Percentiles rank a stretch among this genome's conserved stretches.
These are phyloP conservation scores for Verticillium albo-atrum DNA, from an alignment of 2,329 filamentous ascomycete genomes.

Conservation along the genomic window DNA sequence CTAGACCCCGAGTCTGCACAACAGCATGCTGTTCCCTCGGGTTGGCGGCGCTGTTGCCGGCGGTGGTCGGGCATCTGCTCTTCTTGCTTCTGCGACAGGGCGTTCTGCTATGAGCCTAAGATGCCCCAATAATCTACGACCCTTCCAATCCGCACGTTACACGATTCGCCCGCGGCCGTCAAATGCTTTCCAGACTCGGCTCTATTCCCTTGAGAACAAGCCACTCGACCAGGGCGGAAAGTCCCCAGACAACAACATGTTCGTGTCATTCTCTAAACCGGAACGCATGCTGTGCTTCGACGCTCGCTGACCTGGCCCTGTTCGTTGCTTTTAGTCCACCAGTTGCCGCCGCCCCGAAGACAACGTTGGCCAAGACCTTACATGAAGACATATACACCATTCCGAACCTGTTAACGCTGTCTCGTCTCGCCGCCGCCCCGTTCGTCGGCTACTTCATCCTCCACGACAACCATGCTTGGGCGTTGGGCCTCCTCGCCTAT, in stretches of 20 bases:
- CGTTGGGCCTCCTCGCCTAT: slow-evolving; percentile 84
- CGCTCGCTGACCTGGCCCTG: not conserved
- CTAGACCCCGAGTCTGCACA: not conserved
- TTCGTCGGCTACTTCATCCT: slow-evolving; percentile 85
- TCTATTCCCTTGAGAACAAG: not conserved
- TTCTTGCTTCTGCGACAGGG: not conserved
- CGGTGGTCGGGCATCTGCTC: not conserved
- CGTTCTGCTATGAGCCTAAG: not conserved
- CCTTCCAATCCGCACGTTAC: not conserved
- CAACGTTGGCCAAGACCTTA: slow-evolving; percentile 6
- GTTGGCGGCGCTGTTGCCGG: not conserved
- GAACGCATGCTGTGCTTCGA: not conserved
- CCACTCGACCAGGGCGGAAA: not conserved
- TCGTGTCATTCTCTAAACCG: not conserved
- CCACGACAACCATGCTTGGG: slow-evolving; percentile 72
- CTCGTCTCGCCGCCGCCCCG: slow-evolving; percentile 77
- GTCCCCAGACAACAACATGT: not conserved
- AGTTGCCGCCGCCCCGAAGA: not conserved
- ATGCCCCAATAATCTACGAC: not conserved
- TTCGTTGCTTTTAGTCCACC: not conserved
- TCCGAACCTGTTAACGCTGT: slow-evolving; percentile 90
- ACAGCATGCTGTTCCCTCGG: not conserved
- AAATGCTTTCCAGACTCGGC: not conserved
- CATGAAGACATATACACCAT: slow-evolving; percentile 96
- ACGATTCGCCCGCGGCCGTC: not conserved